phyloP scores from a whole-genome alignment of 345 rosid genomes.

The Populus nigra region DNA sequence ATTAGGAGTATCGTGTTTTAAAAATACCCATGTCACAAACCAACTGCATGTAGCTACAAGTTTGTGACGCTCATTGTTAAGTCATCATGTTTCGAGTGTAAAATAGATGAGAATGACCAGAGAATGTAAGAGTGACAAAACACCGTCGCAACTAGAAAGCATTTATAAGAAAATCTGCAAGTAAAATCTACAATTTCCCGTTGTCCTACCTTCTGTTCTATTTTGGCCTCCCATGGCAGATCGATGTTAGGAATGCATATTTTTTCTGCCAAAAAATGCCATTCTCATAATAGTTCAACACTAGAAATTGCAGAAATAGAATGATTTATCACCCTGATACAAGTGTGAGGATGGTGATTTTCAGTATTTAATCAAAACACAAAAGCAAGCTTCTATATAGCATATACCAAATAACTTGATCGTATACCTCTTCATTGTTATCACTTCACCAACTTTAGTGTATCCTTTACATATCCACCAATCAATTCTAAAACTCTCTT shows the following conservation, averaged over 20 bases:
- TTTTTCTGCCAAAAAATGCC: not conserved
- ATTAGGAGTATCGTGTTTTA: not conserved
- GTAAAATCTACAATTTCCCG: not conserved
- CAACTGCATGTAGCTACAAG: not conserved
- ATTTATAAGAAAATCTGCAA: not conserved
- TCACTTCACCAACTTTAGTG: not conserved
- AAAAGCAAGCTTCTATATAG: not conserved
- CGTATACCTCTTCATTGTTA: not conserved
- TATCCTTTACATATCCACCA: not conserved
- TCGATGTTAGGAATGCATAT: not conserved
- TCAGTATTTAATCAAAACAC: not conserved
- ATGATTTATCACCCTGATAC: not conserved
- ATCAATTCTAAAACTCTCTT: not conserved
- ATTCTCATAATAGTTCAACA: not conserved
- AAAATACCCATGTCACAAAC: not conserved
- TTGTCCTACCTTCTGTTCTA: not conserved
- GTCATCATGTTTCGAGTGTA: not conserved
- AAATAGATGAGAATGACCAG: not conserved
- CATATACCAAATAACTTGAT: not conserved
- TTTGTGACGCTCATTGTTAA: not conserved
- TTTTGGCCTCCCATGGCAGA: not conserved
- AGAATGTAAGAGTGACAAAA: not conserved
- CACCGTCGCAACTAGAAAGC: not conserved
- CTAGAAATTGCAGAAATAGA: not conserved
- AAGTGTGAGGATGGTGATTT: not conserved